Percentiles rank a stretch among this genome's conserved stretches.
phyloP scores from a whole-genome alignment of 129 eudicot species.

The Kitagawia praeruptora region DNA sequence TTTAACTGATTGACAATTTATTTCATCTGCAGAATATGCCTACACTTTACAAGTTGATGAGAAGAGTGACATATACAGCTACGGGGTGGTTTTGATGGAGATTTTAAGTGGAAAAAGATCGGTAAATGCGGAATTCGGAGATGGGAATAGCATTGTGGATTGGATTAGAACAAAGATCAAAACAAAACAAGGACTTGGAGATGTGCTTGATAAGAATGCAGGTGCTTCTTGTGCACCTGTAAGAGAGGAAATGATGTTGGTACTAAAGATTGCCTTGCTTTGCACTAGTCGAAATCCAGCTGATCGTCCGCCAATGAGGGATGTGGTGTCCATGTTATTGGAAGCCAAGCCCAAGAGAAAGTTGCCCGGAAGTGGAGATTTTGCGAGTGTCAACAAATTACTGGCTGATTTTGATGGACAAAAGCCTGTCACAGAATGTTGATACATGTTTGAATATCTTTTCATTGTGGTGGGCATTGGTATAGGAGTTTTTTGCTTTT shows the following conservation, averaged over 20 bases:
- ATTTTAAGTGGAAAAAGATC: constrained; percentile 78
- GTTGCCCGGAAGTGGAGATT: constrained; percentile 36
- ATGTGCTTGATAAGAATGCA: constrained; percentile 59
- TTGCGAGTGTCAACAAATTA: constrained; percentile 14
- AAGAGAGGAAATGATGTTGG: constrained; percentile 84
- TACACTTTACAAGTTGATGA: constrained; percentile 98
- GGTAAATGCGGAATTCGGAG: constrained; percentile 81
- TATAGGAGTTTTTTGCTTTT: constrained; percentile 14
- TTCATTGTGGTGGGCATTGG: constrained; percentile 29
- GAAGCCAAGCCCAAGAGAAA: constrained; percentile 94
- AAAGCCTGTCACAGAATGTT: constrained; percentile 34
- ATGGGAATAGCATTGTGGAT: constrained; percentile 88
- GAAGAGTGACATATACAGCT: constrained; percentile 93
- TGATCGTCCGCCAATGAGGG: constrained; percentile 97
- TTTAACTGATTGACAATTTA: constrained; percentile 1
- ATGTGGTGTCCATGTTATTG: constrained; percentile 89
- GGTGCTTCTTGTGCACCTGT: constrained; percentile 83
- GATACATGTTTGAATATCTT: constrained; percentile 9
- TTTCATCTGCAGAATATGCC: constrained; percentile 59
- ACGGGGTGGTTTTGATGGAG: constrained; percentile 84
- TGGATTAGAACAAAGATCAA: constrained; percentile 79
- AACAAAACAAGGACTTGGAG: constrained; percentile 43
- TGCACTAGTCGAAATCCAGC: constrained; percentile 88
- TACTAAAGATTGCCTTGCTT: constrained; percentile 69
- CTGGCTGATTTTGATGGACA: constrained; percentile 20